Percentiles rank a stretch among this genome's conserved stretches.
Evolutionary conservation across 2,329 filamentous ascomycete species (phyloP).

Genomic region (Dendryphion nanum): DNA sequence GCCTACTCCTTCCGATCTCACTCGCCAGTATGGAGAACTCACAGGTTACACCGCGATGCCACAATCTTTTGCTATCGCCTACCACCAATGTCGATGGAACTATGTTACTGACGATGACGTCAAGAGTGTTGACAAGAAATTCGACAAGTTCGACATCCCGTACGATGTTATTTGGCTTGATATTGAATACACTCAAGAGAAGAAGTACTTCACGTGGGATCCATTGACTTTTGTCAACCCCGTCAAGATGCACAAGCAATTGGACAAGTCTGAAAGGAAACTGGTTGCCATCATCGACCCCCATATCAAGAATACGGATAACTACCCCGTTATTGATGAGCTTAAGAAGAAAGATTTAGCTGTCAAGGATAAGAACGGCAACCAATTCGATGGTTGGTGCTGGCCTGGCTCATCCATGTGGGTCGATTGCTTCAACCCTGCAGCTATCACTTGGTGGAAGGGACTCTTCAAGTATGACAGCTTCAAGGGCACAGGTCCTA

Average conservation of each 20-base stretch:
- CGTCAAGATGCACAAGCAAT: conserved; percentile 80
- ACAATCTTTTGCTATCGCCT: conserved; percentile 86
- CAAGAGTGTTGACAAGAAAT: conserved; percentile 91
- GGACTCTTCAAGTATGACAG: conserved; percentile 80
- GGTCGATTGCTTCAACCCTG: conserved; percentile 95
- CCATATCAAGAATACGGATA: conserved; percentile 89
- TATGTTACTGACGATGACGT: conserved; percentile 97
- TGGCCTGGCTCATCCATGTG: conserved; percentile 97
- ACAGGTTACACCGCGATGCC: conserved; percentile 91
- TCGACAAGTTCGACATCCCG: conserved; percentile 91
- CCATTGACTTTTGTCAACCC: conserved; percentile 83
- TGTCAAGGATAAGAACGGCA: conserved; percentile 85
- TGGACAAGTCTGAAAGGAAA: conserved; percentile 82
- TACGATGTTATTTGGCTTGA: conserved; percentile 99
- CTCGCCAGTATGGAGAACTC: conserved; percentile 79
- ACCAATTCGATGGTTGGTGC: conserved; percentile 94
- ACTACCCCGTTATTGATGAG: conserved; percentile 75
- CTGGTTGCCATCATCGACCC: conserved; percentile 94
- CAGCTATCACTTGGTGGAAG: conserved; percentile 88
- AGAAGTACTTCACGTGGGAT: conserved; percentile 99
- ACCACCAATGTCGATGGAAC: conserved; percentile 99
- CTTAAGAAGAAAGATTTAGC: conserved; percentile 81
- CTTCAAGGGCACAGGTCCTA: conserved; percentile 83
- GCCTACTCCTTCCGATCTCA: conserved; percentile 78
- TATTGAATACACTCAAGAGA: conserved; percentile 94